phyloP scores from a whole-genome alignment of 108 stramenopile species.

The Heterococcus sp. region DNA sequence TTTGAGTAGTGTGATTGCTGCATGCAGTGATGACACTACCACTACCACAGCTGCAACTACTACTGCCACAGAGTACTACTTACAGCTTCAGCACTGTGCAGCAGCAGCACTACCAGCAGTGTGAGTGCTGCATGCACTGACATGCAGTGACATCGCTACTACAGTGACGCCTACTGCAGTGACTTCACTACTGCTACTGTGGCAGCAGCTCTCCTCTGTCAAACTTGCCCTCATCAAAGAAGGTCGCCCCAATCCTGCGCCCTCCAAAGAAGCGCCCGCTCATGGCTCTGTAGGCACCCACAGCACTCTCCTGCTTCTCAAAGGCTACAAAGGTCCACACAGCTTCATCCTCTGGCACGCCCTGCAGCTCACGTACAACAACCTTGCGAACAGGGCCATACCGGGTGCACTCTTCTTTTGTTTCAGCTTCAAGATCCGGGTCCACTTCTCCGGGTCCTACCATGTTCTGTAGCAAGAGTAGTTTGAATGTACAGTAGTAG shows the following conservation, averaged over 20 bases:
- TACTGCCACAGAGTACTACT: no score
- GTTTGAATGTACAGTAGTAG: background rate
- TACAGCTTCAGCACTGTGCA: no score
- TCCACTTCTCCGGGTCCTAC: slow-evolving; percentile 55
- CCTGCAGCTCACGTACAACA: slow-evolving; percentile 48
- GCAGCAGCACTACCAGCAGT: no score
- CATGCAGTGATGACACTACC: no score
- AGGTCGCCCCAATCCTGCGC: slow-evolving; percentile 45
- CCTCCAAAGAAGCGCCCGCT: slow-evolving; percentile 53
- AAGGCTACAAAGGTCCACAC: slow-evolving; percentile 55
- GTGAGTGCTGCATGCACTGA: no score
- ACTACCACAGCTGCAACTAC: no score
- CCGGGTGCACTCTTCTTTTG: slow-evolving; percentile 46
- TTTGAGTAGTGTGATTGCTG: no score
- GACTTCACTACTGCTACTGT: slow-evolving; percentile 5
- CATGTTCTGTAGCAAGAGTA: slow-evolving; percentile 30
- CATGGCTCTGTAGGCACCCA: slow-evolving; percentile 52
- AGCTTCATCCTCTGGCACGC: slow-evolving; percentile 38
- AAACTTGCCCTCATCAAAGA: slow-evolving; percentile 50
- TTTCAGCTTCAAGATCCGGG: slow-evolving; percentile 43
- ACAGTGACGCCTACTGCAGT: no score
- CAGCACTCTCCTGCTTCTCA: slow-evolving; percentile 52
- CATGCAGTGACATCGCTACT: no score
- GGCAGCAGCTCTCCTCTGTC: slow-evolving; percentile 36
- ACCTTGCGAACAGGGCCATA: slow-evolving; percentile 46